Conservation (phyloP, 371 early-diverging fungal species). For the Mucor piriformis region DNA sequence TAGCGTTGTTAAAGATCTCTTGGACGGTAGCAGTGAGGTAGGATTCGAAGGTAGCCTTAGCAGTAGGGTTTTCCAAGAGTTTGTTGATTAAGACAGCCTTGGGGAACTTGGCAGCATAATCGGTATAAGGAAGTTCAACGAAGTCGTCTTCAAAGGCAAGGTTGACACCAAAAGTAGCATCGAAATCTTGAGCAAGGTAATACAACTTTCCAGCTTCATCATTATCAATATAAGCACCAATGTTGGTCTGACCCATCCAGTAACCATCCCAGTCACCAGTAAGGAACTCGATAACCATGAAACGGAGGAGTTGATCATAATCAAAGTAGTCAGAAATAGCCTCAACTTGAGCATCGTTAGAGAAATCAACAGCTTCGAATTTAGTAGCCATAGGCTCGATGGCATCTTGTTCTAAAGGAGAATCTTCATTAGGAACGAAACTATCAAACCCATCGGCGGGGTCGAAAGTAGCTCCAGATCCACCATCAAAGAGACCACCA, state of each 20-base stretch:
- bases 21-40: constrained; percentile 50
- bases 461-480: constrained; percentile 51
- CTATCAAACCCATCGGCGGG: constrained; percentile 32
- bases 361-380: constrained; percentile 35
- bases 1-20: constrained; percentile 53
- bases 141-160: constrained; percentile 33
- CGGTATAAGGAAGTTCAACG: constrained; percentile 39
- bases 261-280: constrained; percentile 63
- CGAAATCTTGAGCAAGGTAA: constrained; percentile 59
- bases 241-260: constrained; percentile 60
- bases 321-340: constrained; percentile 44
- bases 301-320: constrained; percentile 52
- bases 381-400: constrained; percentile 38
- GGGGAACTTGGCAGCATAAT: constrained; percentile 39
- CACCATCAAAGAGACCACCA: constrained; percentile 61
- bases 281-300: constrained; percentile 63
- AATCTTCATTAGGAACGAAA: constrained; percentile 37
- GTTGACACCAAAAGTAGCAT: constrained; percentile 65
- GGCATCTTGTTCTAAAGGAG: constrained; percentile 38
- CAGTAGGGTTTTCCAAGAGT: constrained; percentile 45
- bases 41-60: constrained; percentile 39
- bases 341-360: constrained; percentile 41
- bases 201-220: constrained; percentile 41
- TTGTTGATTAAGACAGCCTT: constrained; percentile 53
- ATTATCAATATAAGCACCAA: constrained; percentile 58